A percentile compares a stretch with the other conserved stretches of the same genome.
Evolutionary conservation across 306 rosid species (phyloP).

Genomic region (Arachis hypogaea): DNA sequence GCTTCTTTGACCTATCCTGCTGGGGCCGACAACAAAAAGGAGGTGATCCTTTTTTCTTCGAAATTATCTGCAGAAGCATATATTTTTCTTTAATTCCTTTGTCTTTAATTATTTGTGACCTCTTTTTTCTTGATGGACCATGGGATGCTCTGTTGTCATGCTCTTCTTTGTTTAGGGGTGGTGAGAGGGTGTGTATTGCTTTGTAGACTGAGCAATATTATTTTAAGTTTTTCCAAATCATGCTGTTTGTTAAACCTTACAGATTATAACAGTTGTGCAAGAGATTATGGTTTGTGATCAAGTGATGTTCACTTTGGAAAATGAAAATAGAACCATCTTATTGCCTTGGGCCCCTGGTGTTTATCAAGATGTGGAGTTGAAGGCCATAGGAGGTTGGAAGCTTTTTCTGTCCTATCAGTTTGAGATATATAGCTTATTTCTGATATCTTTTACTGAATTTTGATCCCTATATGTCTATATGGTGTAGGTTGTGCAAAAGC

Average conservation of each 20-base stretch:
- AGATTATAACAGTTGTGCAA: slow-evolving; percentile 67
- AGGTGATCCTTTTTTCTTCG: slow-evolving; percentile 55
- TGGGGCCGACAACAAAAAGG: slow-evolving; percentile 57
- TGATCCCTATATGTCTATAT: slow-evolving; percentile 24
- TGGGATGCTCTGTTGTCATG: slow-evolving; percentile 24
- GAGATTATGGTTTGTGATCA: slow-evolving; percentile 77
- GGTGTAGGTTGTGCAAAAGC: slow-evolving; percentile 80
- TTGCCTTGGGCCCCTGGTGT: slow-evolving; percentile 88
- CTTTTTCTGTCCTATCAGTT: slow-evolving; percentile 44
- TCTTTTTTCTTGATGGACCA: slow-evolving; percentile 20
- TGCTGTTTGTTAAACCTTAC: slow-evolving; percentile 37
- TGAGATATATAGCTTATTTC: slow-evolving; percentile 30
- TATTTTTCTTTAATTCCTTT: slow-evolving; percentile 3
- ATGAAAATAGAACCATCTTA: slow-evolving; percentile 55
- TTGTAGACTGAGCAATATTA: slow-evolving; percentile 22
- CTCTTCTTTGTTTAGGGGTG: slow-evolving; percentile 4
- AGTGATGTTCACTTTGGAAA: slow-evolving; percentile 63
- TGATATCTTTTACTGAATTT: slow-evolving; percentile 37
- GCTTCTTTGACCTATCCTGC: slow-evolving; percentile 74
- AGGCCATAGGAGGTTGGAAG: slow-evolving; percentile 80
- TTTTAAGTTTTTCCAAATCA: slow-evolving; percentile 38
- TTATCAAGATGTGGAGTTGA: slow-evolving; percentile 80
- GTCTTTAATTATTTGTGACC: slow-evolving; percentile 7
- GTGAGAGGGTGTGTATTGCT: slow-evolving; percentile 23
- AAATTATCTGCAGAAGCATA: slow-evolving; percentile 4